These are phyloP conservation scores for Lizonia empirigonia DNA, from an alignment of 2,329 filamentous ascomycete species.

Conservation along the genomic window DNA sequence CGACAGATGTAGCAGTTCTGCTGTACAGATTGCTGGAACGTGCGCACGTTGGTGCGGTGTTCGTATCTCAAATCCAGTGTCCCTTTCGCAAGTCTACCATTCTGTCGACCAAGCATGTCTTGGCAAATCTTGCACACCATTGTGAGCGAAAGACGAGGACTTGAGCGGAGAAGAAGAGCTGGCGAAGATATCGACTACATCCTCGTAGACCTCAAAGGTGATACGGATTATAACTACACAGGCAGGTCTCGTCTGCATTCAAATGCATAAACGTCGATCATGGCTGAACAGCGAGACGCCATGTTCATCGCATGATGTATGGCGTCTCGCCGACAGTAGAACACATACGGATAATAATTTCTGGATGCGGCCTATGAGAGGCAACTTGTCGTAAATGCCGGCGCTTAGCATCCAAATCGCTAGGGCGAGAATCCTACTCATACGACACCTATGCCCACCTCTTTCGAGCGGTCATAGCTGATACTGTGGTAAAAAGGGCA, in stretches of 20 bases:
- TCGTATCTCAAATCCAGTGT: neutral
- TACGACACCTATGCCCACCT: no score
- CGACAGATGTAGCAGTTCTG: conserved; percentile 1
- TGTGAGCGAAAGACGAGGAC: no score
- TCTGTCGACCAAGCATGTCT: neutral
- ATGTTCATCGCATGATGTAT: neutral
- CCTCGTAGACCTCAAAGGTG: no score
- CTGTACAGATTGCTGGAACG: neutral
- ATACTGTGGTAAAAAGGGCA: no score
- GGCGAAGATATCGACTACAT: no score
- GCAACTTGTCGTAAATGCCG: neutral
- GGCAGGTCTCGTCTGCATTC: no score
- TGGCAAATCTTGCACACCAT: conserved; percentile 1
- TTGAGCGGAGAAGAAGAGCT: no score
- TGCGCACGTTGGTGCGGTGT: neutral
- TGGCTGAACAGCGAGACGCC: no score
- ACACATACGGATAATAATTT: neutral
- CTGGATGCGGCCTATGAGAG: neutral
- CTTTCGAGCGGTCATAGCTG: no score
- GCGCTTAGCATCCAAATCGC: neutral
- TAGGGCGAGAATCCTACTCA: no score
- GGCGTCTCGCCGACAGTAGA: neutral
- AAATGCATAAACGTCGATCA: no score
- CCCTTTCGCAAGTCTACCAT: neutral
- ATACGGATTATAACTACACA: no score